phyloP scores from a whole-genome alignment of 2,329 filamentous ascomycete species.

The Ramularia endophylla region DNA sequence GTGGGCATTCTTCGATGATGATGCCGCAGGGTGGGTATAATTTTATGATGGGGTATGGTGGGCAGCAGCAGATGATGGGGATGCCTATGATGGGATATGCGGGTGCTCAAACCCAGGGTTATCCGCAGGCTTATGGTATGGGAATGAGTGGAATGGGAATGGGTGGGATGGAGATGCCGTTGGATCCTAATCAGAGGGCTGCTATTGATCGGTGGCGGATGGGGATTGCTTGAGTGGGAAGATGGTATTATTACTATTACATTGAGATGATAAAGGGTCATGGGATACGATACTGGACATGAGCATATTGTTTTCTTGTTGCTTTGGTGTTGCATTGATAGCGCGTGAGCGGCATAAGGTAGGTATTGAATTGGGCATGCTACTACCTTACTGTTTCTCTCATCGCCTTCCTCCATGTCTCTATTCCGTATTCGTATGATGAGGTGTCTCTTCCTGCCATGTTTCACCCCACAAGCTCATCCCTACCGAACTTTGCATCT shows the following conservation, averaged over 20 bases:
- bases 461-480: no score
- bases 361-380: no score
- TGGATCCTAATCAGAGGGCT: constrained; percentile 46
- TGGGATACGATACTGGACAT: no score
- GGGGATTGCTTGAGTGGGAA: constrained; percentile 25
- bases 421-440: no score
- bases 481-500: no score
- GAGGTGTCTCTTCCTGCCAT: no score
- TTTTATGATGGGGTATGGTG: constrained; percentile 6
- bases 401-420: no score
- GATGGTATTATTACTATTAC: neutral
- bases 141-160: constrained; percentile 18
- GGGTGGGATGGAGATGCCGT: constrained; percentile 29
- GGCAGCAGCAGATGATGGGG: constrained; percentile 6
- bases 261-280: neutral
- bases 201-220: constrained; percentile 57
- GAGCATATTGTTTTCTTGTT: no score
- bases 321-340: no score
- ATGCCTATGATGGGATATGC: constrained; percentile 11
- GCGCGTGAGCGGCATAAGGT: no score
- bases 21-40: no score
- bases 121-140: constrained; percentile 2
- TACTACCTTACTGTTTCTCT: no score
- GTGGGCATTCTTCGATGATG: neutral
- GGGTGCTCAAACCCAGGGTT: neutral